phyloP scores from a whole-genome alignment of 129 eudicot genomes.

The Heracleum sosnowskyi region DNA sequence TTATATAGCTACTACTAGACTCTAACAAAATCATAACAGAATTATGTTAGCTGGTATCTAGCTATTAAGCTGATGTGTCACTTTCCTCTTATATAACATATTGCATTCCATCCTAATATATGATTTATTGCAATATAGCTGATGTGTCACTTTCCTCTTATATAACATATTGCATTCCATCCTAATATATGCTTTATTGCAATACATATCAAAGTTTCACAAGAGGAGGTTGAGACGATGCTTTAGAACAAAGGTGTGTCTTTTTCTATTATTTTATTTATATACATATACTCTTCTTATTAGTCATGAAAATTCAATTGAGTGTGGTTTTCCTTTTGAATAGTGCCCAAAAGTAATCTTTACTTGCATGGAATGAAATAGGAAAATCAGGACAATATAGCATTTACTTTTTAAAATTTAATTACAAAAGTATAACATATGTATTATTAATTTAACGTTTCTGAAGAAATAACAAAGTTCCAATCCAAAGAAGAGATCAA shows the following conservation, averaged over 20 bases:
- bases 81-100: too few species aligned
- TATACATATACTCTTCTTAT: neutral
- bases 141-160: too few species aligned
- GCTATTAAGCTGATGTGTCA: too few species aligned
- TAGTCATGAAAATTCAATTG: neutral
- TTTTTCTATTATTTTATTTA: neutral
- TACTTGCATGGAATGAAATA: neutral
- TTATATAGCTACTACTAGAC: too few species aligned
- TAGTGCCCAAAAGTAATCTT: too few species aligned
- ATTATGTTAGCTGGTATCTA: too few species aligned
- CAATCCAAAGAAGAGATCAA: too few species aligned
- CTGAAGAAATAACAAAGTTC: too few species aligned
- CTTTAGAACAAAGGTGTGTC: constrained; percentile 63
- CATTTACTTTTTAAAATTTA: too few species aligned
- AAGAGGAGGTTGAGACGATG: constrained; percentile 66
- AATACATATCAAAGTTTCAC: constrained; percentile 74
- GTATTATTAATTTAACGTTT: too few species aligned
- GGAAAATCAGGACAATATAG: neutral
- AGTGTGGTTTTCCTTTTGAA: neutral
- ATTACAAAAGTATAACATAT: too few species aligned
- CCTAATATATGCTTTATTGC: neutral
- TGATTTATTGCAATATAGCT: constrained; percentile 18
- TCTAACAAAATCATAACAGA: too few species aligned
- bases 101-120: neutral
- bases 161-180: neutral